Base-by-base conservation (phyloP, 1,139 yeast species). In the Geotrichum histeridarum region DNA sequence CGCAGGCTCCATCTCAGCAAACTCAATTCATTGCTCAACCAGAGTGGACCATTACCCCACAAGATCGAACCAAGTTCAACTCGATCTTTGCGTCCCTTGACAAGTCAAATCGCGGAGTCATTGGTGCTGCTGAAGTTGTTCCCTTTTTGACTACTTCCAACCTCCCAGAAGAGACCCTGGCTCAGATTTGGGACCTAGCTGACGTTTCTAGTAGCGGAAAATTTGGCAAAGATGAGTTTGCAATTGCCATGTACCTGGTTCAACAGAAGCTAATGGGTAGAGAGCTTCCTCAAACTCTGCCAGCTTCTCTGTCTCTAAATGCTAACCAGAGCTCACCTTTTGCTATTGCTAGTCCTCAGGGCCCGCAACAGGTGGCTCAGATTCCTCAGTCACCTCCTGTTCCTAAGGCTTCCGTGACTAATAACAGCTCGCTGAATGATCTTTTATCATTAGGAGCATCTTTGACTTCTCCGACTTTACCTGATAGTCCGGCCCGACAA, bases 131-230 rank as follows among this genome's bases (percentile, higher is more conserved):
- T 15, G 91, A 89, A 61, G 93, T 93, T 45, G 99, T 95, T 3
- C 84, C 86, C 8, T 90, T 91, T 67, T 80, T 94, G 65, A 82
- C 89, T 77, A 86, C 94, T 9, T 91, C 98, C 1, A 87, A 88
- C 60, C 78, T 94, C 57, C 78, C 83, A 47, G 96, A 91, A 65
- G 94, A 88, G 56, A 84, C 82, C 39, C 77, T 94, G 61, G 99
- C 99, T 1, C 75, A 82, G 33, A 83, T 94, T 47, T 94, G 99
- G 99, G 98, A 93, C 69, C 77, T 93, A 64, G 83, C 98, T 6
- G 98, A 94, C 69, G 78, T 89, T 59, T 86, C 88, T 63, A 89
- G 89, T 69, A 81, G 90, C 45, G 98, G 97, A 37, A 79, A 80
- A 50, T 88, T 94, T 65, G 78, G 88, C 43, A 83, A 80, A 65